Base-by-base conservation (phyloP, 2,329 filamentous ascomycete species). In the Chaetomium olivaceum region DNA sequence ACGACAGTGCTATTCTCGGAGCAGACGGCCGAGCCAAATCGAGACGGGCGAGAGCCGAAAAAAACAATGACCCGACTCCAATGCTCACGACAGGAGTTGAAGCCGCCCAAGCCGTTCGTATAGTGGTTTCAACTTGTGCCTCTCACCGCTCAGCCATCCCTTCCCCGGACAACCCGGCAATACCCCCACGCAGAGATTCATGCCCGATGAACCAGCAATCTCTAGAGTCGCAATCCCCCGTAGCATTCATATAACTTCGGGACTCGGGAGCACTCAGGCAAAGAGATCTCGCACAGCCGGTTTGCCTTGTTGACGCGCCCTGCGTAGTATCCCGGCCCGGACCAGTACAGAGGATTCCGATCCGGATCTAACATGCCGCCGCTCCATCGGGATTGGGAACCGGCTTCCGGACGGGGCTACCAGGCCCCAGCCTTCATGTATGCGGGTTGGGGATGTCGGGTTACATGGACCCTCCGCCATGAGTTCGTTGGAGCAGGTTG, bases 1-100 rank as follows among this genome's bases (percentile, higher is more conserved):
- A 55, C 21, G 59, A 4, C 14, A 33, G 14, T 61, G 33, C 59
- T 61, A 61, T 61, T 61, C 59, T 55, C 33, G 59, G 59, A 46
- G 19, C 50, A 16, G 33, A 23, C 12, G 29, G n/a, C 54, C n/a
- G 54, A 27, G 50, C 31, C 31, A 21, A 56, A 23, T 11, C 36
- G 43, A 43, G 55, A 39, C 36, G 21, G 43, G 21, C n/a, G 9
- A 48, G n/a, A 48, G 16, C 19, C 43, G 43, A 21, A 25, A 21
- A 25, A n/a, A 50, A 27, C 21, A 23, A 25, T 14, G 21, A 12
- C 21, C 21, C 21, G 48, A 14, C 23, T 1, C 7, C 23, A 21
- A 6, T 51, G 16, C 25, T 52, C 12, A 25, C 12, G 4, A 19
- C 4, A n/a, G 50, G 14, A 29, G 16, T 52, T 29, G 23, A 29